Evolutionary conservation across 1,284 basidiomycete genomes (phyloP), one percentile per base, ranked within the genome.

Genomic region (Tilletia walkeri): DNA sequence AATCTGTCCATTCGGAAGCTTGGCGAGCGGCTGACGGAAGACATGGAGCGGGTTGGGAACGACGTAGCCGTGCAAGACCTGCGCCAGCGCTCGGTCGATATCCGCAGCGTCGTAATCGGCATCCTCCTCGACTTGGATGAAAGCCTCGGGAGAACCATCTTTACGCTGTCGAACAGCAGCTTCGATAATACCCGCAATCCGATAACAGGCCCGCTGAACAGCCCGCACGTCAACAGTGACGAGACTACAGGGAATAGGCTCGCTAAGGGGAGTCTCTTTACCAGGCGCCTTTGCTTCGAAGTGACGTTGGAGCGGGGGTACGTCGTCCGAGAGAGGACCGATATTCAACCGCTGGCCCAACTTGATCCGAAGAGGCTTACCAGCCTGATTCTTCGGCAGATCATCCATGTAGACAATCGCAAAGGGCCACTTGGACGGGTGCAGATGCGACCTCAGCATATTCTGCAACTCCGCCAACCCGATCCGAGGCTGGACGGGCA

Each of bases 11-110:
- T 82, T 76, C 34, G 54, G 39, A 53, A 75, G 75, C 72, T 82
- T 82, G 47, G 80, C 80, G 56, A 83, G 71, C 3, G 80, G 81
- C 72, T 81, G 80, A 47, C 81, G 79, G 78, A 83, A 83, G 71
- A 83, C 82, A 74, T 83, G 82, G 18, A 83, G 73, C n/a, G 82
- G 82, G 76, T 82, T 82, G 36, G 82, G 82, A 10, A 83, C 82
- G 30, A 81, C 82, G 66, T 83, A 83, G 48, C 82, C 82, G 71
- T 83, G 81, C 39, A 83, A 73, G 20, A 82, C 80, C 70, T 82
- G 82, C 30, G 80, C 79, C 54, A 83, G 74, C 9, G 82, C 82
- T 30, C 81, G 79, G 66, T 83, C 82, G 65, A 83, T 83, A 56
- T 83, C 82, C 7, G 82, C 76, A 10, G 82, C 82, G 54, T 82